Percentiles rank a stretch among this genome's conserved stretches.
Conservation (phyloP, 352 stramenopile species). For the Thalassiosira gravida region DNA sequence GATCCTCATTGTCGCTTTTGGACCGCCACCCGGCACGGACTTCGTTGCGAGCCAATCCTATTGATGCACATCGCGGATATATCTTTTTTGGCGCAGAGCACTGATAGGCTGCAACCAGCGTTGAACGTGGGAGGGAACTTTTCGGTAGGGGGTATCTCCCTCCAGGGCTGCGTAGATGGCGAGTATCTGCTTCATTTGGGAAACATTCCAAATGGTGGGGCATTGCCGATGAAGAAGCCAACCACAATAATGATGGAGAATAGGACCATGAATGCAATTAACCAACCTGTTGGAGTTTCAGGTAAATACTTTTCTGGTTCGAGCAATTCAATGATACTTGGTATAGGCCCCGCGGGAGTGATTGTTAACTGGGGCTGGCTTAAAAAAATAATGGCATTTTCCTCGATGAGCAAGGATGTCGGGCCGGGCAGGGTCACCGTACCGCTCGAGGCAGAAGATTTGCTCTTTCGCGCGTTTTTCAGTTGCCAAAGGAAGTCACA, state of each 20-base stretch:
- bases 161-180: slow-evolving; percentile 8
- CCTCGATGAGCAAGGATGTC: slow-evolving; percentile 30
- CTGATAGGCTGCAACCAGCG: slow-evolving; percentile 10
- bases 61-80: slow-evolving; percentile 53
- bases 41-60: slow-evolving; percentile 50
- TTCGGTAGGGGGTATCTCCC: slow-evolving; percentile 39
- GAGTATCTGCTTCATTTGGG: slow-evolving; percentile 44
- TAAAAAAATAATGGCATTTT: slow-evolving; percentile 39
- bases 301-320: slow-evolving; percentile 20
- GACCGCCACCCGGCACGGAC: slow-evolving; percentile 28
- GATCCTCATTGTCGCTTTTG: slow-evolving; percentile 54
- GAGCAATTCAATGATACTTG: slow-evolving; percentile 16
- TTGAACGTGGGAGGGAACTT: slow-evolving; percentile 25
- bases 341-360: slow-evolving; percentile 21
- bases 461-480: slow-evolving; percentile 28
- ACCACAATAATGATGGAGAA: not conserved
- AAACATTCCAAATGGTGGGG: slow-evolving; percentile 19
- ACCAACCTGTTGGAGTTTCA: slow-evolving; percentile 25
- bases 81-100: slow-evolving; percentile 22
- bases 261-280: not conserved
- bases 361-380: slow-evolving; percentile 53
- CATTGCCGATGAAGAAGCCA: not conserved
- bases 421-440: slow-evolving; percentile 6
- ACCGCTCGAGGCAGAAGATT: slow-evolving; percentile 28
- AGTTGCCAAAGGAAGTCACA: slow-evolving; percentile 3